Evolutionary conservation across 1,139 yeast genomes (phyloP).

Genomic region (Pichia sp.): DNA sequence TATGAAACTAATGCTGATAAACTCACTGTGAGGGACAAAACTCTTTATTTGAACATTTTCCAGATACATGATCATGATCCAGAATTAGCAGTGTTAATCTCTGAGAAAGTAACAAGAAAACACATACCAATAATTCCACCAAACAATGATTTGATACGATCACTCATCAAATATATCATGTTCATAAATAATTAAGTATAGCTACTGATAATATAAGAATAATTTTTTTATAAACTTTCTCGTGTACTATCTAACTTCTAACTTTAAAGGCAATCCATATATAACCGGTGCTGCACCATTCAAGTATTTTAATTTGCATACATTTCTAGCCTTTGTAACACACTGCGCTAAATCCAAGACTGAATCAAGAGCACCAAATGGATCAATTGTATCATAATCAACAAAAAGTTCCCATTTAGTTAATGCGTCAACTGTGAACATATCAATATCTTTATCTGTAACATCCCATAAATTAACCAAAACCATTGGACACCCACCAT

Average conservation of each 20-base stretch:
- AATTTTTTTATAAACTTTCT: background rate
- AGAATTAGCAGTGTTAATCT: background rate
- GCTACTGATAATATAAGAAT: background rate
- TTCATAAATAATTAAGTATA: background rate
- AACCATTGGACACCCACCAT: constrained; percentile 77
- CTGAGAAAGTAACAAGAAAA: background rate
- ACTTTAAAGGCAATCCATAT: constrained; percentile 60
- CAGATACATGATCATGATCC: background rate
- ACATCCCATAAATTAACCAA: constrained; percentile 94
- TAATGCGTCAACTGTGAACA: constrained; percentile 56
- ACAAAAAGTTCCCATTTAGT: constrained; percentile 53
- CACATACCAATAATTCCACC: background rate
- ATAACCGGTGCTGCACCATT: constrained; percentile 82
- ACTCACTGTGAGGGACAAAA: background rate
- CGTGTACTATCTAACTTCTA: constrained; percentile 1
- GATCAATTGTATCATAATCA: constrained; percentile 19
- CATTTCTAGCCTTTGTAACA: constrained; percentile 49
- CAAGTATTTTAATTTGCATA: constrained; percentile 57
- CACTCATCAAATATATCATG: background rate
- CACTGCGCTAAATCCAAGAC: constrained; percentile 39
- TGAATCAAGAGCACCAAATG: constrained; percentile 19
- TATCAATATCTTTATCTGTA: constrained; percentile 90
- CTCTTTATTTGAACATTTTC: background rate
- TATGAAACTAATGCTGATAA: background rate
- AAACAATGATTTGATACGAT: background rate